These are phyloP conservation scores for Viridothelium virens DNA, from an alignment of 495 filamentous ascomycete genomes.

Conservation along the genomic window DNA sequence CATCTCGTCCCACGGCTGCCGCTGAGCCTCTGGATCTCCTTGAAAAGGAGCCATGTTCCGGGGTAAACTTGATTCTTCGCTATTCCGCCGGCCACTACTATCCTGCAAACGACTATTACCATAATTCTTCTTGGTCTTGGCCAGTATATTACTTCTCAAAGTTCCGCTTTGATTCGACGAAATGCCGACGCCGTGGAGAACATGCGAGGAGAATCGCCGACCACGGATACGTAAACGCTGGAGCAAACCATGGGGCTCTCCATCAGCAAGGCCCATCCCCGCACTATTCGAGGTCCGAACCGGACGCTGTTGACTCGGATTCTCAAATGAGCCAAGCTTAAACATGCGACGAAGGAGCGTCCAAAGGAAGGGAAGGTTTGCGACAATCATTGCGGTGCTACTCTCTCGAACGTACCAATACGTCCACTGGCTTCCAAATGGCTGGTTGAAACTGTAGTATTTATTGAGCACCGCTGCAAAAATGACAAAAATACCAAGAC, in stretches of 20 bases:
- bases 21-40: neutral
- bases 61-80: neutral
- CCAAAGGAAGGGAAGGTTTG: constrained; percentile 59
- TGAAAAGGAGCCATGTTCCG: neutral
- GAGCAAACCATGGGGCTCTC: neutral
- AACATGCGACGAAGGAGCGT: constrained; percentile 50
- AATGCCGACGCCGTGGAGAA: neutral
- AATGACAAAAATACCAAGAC: constrained; percentile 56
- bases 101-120: neutral
- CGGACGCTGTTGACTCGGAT: neutral
- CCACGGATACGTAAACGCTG: neutral
- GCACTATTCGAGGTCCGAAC: neutral
- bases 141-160: neutral
- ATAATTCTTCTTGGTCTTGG: neutral
- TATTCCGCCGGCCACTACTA: neutral
- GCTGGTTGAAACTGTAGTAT: constrained; percentile 55
- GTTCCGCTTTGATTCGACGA: neutral
- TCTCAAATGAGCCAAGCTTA: constrained; percentile 40
- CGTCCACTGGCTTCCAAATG: constrained; percentile 51
- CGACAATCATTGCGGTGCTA: constrained; percentile 53
- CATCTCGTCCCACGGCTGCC: constrained; percentile 9
- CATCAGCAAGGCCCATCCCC: neutral
- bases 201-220: constrained; percentile 3
- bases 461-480: constrained; percentile 56
- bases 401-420: constrained; percentile 63